phyloP scores from a whole-genome alignment of 108 stramenopile species.

The Cyclostephanos tholiformis region DNA sequence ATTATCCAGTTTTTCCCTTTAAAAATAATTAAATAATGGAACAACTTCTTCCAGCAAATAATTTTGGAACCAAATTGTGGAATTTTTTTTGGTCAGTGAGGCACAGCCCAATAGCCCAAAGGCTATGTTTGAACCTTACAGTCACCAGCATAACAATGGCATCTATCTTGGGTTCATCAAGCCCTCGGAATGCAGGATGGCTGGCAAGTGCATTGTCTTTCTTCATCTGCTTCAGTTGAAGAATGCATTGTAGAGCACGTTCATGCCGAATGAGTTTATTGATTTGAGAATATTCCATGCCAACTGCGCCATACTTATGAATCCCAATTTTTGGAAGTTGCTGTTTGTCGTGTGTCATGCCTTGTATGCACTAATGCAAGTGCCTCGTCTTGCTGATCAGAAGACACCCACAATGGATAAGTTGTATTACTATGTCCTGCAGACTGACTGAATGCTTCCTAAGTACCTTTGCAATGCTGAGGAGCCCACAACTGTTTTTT shows the following conservation, averaged over 20 bases:
- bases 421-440: too few relatives aligned
- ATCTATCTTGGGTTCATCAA: slow-evolving; percentile 15
- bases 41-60: too few relatives aligned
- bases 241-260: background rate
- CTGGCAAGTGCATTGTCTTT: background rate
- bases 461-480: background rate
- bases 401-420: too few relatives aligned
- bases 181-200: too few relatives aligned
- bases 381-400: too few relatives aligned
- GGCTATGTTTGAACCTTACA: slow-evolving; percentile 9
- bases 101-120: background rate
- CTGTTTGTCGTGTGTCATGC: too few relatives aligned
- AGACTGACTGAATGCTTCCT: too few relatives aligned
- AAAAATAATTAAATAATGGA: too few relatives aligned
- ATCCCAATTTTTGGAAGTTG: background rate
- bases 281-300: slow-evolving; percentile 2
- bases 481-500: too few relatives aligned
- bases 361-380: slow-evolving; percentile 4
- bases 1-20: too few relatives aligned
- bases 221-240: slow-evolving; percentile 1
- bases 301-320: background rate
- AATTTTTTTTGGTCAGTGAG: too few relatives aligned
- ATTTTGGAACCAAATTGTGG: too few relatives aligned
- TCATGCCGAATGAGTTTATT: background rate
- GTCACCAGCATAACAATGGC: slow-evolving; percentile 11